These are phyloP conservation scores for Coemansia sp. DNA, from an alignment of 192 early-diverging fungal species.

Conservation along the genomic window DNA sequence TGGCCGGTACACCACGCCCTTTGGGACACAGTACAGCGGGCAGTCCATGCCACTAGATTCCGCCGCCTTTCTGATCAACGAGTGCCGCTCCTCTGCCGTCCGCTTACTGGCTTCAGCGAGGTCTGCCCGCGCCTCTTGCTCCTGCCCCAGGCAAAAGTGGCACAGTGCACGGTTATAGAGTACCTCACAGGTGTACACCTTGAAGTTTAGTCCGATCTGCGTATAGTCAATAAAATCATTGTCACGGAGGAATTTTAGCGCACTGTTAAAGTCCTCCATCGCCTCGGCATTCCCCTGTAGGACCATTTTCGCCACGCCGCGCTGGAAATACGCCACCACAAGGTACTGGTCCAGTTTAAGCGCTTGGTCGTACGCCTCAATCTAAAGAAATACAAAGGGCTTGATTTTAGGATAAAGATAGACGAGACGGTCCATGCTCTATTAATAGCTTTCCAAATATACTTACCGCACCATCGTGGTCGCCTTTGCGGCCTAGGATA, in stretches of 20 bases:
- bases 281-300: slow-evolving; percentile 67
- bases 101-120: slow-evolving; percentile 53
- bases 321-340: slow-evolving; percentile 90
- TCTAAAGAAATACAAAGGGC: slow-evolving; percentile 52
- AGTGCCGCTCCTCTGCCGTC: slow-evolving; percentile 67
- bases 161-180: slow-evolving; percentile 89
- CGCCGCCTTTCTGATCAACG: slow-evolving; percentile 67
- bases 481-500: slow-evolving; percentile 67
- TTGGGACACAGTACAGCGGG: slow-evolving; percentile 76
- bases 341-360: slow-evolving; percentile 82
- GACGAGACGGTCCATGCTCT: slow-evolving; percentile 3
- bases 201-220: slow-evolving; percentile 89
- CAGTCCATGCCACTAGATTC: slow-evolving; percentile 57
- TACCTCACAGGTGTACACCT: slow-evolving; percentile 85
- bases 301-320: slow-evolving; percentile 81
- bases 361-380: slow-evolving; percentile 69
- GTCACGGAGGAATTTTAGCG: slow-evolving; percentile 74
- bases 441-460: slow-evolving; percentile 18
- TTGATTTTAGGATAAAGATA: not conserved
- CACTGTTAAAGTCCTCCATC: slow-evolving; percentile 76
- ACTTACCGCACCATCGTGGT: slow-evolving; percentile 82
- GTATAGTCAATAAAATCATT: slow-evolving; percentile 92
- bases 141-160: slow-evolving; percentile 71
- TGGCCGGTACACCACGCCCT: slow-evolving; percentile 78
- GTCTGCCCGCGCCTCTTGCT: slow-evolving; percentile 68